Conservation (phyloP, 2,329 filamentous ascomycete genomes). For the Colletotrichum navitas region DNA sequence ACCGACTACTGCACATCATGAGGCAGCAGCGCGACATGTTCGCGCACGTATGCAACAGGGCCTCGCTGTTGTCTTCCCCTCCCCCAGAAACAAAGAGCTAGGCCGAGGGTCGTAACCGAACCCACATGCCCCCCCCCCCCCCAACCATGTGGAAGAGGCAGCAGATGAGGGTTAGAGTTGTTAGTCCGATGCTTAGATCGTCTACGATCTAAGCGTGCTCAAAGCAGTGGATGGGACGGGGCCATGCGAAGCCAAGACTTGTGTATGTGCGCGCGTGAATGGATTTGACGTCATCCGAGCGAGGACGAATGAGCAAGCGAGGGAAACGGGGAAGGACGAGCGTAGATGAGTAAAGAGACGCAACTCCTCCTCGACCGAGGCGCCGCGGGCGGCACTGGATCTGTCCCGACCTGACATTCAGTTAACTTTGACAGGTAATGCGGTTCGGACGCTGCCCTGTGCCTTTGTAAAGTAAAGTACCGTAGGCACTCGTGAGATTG, state of each 20-base stretch:
- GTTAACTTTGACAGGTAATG: not conserved
- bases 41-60: not conserved
- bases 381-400: too few species aligned
- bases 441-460: not conserved
- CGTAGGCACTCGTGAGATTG: too few species aligned
- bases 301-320: not conserved
- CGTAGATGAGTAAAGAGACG: not conserved
- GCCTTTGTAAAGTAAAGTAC: not conserved
- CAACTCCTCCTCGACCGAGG: not conserved
- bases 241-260: constrained; percentile 3
- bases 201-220: constrained; percentile 17
- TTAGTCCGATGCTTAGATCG: not conserved
- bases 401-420: too few species aligned
- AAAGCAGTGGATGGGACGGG: not conserved
- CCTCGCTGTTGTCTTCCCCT: not conserved
- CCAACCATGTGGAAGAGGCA: constrained; percentile 1
- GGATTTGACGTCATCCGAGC: not conserved
- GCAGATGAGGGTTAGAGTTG: constrained; percentile 1
- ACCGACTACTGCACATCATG: not conserved
- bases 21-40: not conserved
- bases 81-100: not conserved
- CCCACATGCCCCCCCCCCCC: not conserved
- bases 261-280: not conserved
- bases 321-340: not conserved
- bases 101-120: not conserved